Evolutionary conservation across 2,329 filamentous ascomycete genomes (phyloP), one percentile per base, ranked within the genome.

Genomic region (Blastomyces gilchristii): DNA sequence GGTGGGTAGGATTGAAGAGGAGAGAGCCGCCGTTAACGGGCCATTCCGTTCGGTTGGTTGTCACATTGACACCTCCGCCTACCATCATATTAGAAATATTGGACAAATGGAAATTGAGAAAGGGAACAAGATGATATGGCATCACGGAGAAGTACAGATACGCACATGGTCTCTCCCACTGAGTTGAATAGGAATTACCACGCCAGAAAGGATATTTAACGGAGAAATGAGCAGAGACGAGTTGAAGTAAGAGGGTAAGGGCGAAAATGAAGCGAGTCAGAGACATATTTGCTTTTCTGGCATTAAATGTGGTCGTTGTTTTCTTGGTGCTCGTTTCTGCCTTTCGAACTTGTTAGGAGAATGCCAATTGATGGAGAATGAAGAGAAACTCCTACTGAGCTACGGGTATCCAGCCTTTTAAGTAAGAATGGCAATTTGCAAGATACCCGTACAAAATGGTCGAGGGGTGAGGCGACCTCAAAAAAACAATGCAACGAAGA

Each of bases 21-120:
- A 81, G 64, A 6, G 76, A 74, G 62, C 79, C 79, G 56, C 79
- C 78, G 12, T 73, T 71, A 3, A 76, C 64, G 8, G 78, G 78
- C 79, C 79, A 81, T 41, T 71, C 65, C 4, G 79, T 80, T 64
- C 79, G 79, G 70, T 79, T 80, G 47, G 65, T 71, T 37, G 75
- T 75, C 50, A 77, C 73, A 63, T 72, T 71, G 66, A 78, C 69
- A 56, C 74, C 75, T 53, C 75, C 77, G 67, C 75, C 75, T 76
- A 62, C 61, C 54, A 34, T 14, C 1, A 11, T 12, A 31, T 63
- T 39, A 61, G 43, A 49, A 63, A 54, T 63, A 39, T 61, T 60
- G 39, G 12, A n/a, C 5, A 28, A 52, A 47, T 43, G 45, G 14
- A 34, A 28, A 7, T n/a, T 4, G 25, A 16, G 28, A 43, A 43